A percentile compares a stretch with the other conserved stretches of the same genome.
phyloP scores from a whole-genome alignment of 306 rosid species.

The Pterocarpus macrocarpus region DNA sequence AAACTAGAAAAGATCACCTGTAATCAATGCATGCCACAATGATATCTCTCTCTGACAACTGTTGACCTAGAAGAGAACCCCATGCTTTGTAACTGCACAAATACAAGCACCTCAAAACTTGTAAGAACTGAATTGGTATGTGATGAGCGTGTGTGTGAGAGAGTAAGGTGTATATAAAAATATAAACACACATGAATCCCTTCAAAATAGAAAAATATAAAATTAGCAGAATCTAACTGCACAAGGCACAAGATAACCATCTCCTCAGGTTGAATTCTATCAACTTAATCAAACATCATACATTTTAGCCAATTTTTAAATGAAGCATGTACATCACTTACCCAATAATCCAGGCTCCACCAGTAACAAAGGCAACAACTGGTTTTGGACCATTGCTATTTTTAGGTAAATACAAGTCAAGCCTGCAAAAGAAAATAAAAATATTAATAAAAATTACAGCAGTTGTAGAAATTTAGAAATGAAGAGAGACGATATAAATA shows the following conservation, averaged over 20 bases:
- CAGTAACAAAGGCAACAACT: conserved; percentile 90
- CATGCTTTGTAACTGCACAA: conserved; percentile 88
- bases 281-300: conserved; percentile 28
- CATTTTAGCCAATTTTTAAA: not conserved
- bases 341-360: conserved; percentile 99
- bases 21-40: conserved; percentile 96
- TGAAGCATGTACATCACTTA: conserved; percentile 51
- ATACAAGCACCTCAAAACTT: conserved; percentile 40
- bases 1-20: conserved; percentile 61
- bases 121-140: conserved; percentile 12
- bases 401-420: conserved; percentile 89
- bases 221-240: conserved; percentile 23
- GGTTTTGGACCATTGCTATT: conserved; percentile 70
- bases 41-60: conserved; percentile 88
- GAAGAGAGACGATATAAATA: conserved; percentile 7
- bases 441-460: conserved; percentile 45
- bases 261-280: conserved; percentile 30
- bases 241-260: conserved; percentile 10
- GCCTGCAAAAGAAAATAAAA: conserved; percentile 61
- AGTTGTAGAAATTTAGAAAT: conserved; percentile 6
- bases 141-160: not conserved
- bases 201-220: not conserved
- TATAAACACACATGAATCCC: conserved; percentile 15
- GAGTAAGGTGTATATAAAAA: not conserved
- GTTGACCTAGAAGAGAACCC: conserved; percentile 94